Percentiles rank a stretch among this genome's conserved stretches.
phyloP scores from a whole-genome alignment of 2,329 filamentous ascomycete species.

The Verticillium alfalfae region DNA sequence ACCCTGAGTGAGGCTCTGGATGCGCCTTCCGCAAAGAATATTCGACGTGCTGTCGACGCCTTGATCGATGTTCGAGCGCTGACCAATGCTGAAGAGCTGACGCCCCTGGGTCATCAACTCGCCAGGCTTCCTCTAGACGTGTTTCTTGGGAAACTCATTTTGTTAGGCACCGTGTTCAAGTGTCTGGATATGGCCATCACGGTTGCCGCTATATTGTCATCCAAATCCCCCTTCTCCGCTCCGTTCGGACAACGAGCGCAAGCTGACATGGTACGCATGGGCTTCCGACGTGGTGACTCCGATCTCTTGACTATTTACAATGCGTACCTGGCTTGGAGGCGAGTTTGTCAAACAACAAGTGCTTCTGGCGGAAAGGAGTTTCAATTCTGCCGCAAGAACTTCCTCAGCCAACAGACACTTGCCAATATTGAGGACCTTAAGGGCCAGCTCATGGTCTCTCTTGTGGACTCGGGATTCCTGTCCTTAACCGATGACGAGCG shows the following conservation, averaged over 20 bases:
- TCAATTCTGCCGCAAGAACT: slow-evolving; percentile 92
- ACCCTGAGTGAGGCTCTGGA: slow-evolving; percentile 85
- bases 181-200: slow-evolving; percentile 90
- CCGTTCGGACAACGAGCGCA: slow-evolving; percentile 80
- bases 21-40: slow-evolving; percentile 85
- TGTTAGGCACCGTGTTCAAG: slow-evolving; percentile 80
- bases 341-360: slow-evolving; percentile 63
- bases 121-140: slow-evolving; percentile 89
- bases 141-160: slow-evolving; percentile 87
- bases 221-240: slow-evolving; percentile 88
- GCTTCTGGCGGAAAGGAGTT: slow-evolving; percentile 63
- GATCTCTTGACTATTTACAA: slow-evolving; percentile 92
- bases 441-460: slow-evolving; percentile 76
- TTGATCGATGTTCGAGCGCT: slow-evolving; percentile 89
- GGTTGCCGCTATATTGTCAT: slow-evolving; percentile 86
- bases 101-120: slow-evolving; percentile 78
- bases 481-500: slow-evolving; percentile 70
- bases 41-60: slow-evolving; percentile 85
- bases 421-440: slow-evolving; percentile 94
- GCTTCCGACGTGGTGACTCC: slow-evolving; percentile 81
- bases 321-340: slow-evolving; percentile 85
- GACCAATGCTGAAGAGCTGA: slow-evolving; percentile 75
- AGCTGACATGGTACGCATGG: slow-evolving; percentile 71
- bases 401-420: slow-evolving; percentile 81
- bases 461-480: slow-evolving; percentile 82